Evolutionary conservation across 129 eudicot species (phyloP), one percentile per base, ranked within the genome.

Genomic region (Tagetes patula): DNA sequence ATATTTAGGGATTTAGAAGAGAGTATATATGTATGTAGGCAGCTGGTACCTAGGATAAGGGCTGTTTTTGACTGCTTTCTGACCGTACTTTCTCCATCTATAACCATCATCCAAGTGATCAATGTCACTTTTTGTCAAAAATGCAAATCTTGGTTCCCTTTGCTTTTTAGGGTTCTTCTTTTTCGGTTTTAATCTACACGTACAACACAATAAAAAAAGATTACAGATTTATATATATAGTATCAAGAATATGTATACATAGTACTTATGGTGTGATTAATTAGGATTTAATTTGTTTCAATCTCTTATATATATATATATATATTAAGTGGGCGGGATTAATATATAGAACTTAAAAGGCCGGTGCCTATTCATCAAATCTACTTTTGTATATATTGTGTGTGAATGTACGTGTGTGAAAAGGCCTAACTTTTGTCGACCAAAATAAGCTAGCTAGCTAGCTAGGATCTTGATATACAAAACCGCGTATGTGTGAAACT

Each of bases 81-180:
- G 98, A 86, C 98, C 98, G 83, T 93, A 93, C 84, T 93, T 93
- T 80, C 98, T 85, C 98, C 98, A 92, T 84, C 96, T 82, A 79
- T 82, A 92, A 3, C 98, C 98, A 82, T 93, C 98, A 76, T 93
- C 98, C 82, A 93, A 86, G 82, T 93, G 93, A 90, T 93, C 98
- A 67, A 93, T 78, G 30, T 93, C 98, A 74, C 91, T 93, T 95
- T 86, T 87, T 61, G 98, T 93, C 96, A 90, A 84, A 89, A 93
- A 93, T 39, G 98, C 98, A 84, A 85, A 87, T 87, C 98, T 84
- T 65, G 96, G 89, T 71, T 87, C 98, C 70, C 87, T 93, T 77
- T 79, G 74, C 89, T 78, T 90, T 72, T 89, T 93, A 49, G 83
- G 87, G 72, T 81, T 87, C 89, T 90, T 93, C 86, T 87, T 90